Percentiles rank a stretch among this genome's conserved stretches.
These are phyloP conservation scores for Ceratocystis colombiana DNA, from an alignment of 2,329 filamentous ascomycete genomes.

Conservation along the genomic window DNA sequence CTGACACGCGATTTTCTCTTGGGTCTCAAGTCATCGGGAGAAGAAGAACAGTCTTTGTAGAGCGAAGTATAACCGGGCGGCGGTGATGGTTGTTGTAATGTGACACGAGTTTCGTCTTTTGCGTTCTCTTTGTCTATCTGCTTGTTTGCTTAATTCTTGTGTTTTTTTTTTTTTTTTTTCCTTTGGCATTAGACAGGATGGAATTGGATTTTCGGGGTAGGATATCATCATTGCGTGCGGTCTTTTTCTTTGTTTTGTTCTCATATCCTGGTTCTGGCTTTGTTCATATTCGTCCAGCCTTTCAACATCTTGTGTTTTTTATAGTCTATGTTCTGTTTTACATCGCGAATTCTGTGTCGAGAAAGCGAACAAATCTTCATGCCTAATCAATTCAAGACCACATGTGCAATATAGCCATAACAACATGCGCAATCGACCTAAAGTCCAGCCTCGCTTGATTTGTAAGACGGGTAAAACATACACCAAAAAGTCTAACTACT, in stretches of 20 bases:
- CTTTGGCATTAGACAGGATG: slow-evolving; percentile 12
- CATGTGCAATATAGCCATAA: too few relatives aligned
- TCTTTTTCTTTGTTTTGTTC: neutral
- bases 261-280: neutral
- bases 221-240: slow-evolving; percentile 12
- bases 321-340: neutral
- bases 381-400: too few relatives aligned
- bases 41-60: slow-evolving; percentile 27
- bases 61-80: neutral
- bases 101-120: neutral
- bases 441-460: neutral
- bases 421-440: too few relatives aligned
- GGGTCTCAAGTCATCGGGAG: slow-evolving; percentile 42
- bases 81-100: neutral
- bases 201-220: neutral
- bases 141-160: slow-evolving; percentile 5
- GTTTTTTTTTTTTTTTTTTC: neutral
- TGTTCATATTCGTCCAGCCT: neutral
- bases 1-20: slow-evolving; percentile 80
- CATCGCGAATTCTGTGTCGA: neutral
- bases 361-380: neutral
- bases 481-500: neutral
- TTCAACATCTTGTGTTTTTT: neutral
- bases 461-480: neutral
- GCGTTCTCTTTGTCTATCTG: slow-evolving; percentile 3